A percentile compares a stretch with the other conserved stretches of the same genome.
Evolutionary conservation across 106 monocot genomes (phyloP).

Genomic region (Apostasia ramifera): DNA sequence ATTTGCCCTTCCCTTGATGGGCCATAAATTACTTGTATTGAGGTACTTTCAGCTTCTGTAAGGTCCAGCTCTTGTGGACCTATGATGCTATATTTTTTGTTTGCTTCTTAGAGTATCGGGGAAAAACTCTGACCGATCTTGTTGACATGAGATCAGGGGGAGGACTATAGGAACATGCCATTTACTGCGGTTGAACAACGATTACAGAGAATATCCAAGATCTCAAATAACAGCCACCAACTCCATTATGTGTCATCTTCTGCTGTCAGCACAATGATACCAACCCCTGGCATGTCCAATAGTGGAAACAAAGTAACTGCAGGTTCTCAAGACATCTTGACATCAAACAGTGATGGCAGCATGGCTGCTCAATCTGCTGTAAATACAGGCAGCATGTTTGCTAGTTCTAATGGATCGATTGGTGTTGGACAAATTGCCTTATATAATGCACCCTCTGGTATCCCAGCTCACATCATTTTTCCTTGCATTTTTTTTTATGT

Average conservation of each 20-base stretch:
- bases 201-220: conserved; percentile 32
- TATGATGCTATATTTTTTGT: too few relatives aligned
- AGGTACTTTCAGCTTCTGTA: background rate
- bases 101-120: too few relatives aligned
- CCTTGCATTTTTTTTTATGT: background rate
- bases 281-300: conserved; percentile 69
- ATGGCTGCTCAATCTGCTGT: conserved; percentile 17
- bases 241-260: conserved; percentile 37
- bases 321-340: conserved; percentile 13
- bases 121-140: too few relatives aligned
- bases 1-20: too few relatives aligned
- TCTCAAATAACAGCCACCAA: conserved; percentile 20
- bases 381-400: conserved; percentile 22
- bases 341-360: conserved; percentile 18
- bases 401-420: conserved; percentile 25
- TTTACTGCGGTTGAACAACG: conserved; percentile 39
- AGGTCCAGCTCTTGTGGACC: too few relatives aligned
- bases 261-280: conserved; percentile 60
- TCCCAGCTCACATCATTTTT: background rate
- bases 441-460: conserved; percentile 35
- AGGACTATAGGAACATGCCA: conserved; percentile 61
- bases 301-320: conserved; percentile 27
- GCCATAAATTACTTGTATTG: background rate
- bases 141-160: conserved; percentile 8
- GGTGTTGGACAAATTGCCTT: conserved; percentile 25